These are phyloP conservation scores for Leccinum olivaceopallidum DNA, from an alignment of 768 basidiomycete genomes.

Conservation along the genomic window DNA sequence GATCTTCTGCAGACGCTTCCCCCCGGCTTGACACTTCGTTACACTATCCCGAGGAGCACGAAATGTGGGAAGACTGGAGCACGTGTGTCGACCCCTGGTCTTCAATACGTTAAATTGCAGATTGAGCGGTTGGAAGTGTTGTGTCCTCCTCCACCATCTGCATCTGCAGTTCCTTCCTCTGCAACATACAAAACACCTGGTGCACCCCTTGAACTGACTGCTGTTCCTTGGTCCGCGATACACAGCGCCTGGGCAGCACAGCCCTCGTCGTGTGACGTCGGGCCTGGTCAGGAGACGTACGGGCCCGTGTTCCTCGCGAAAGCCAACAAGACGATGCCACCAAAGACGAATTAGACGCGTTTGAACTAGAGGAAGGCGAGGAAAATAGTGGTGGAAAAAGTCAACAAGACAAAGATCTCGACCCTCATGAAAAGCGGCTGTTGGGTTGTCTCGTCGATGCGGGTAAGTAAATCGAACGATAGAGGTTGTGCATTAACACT, in stretches of 20 bases:
- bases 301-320: slow-evolving; percentile 35
- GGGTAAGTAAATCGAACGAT: slow-evolving; percentile 39
- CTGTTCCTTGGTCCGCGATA: slow-evolving; percentile 67
- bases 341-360: slow-evolving; percentile 32
- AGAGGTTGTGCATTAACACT: background rate
- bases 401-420: slow-evolving; percentile 77
- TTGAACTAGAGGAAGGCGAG: slow-evolving; percentile 37
- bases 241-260: slow-evolving; percentile 65
- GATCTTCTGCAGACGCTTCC: slow-evolving; percentile 17
- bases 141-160: slow-evolving; percentile 35
- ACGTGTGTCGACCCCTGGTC: slow-evolving; percentile 67
- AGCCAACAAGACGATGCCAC: slow-evolving; percentile 35
- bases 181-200: slow-evolving; percentile 22
- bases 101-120: slow-evolving; percentile 69
- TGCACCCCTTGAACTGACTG: slow-evolving; percentile 45
- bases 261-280: slow-evolving; percentile 51
- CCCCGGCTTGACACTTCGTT: slow-evolving; percentile 3
- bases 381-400: slow-evolving; percentile 56
- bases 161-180: slow-evolving; percentile 9
- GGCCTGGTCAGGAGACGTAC: slow-evolving; percentile 58
- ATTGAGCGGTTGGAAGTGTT: slow-evolving; percentile 71
- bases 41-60: slow-evolving; percentile 25
- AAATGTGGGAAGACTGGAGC: slow-evolving; percentile 69
- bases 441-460: slow-evolving; percentile 86
- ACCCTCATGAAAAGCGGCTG: slow-evolving; percentile 78